Evolutionary conservation across 1,139 yeast species (phyloP), one percentile per base, ranked within the genome.

Genomic region (Candida tetrigidarum): DNA sequence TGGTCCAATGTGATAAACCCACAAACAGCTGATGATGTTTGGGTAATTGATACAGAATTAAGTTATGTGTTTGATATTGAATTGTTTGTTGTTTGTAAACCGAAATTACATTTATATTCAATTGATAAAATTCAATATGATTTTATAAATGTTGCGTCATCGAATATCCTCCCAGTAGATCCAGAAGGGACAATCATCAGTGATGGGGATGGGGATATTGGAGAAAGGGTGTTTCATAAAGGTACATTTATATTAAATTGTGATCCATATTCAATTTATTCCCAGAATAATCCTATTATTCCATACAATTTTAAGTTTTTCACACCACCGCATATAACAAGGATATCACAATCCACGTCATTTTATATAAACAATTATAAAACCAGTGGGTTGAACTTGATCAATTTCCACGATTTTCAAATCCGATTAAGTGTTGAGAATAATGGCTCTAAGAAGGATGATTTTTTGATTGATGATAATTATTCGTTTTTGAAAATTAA

Each of bases 231-330:
- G 36, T 45, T 37, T 16, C 22, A 41, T 36, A 32, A 41, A 14
- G 51, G 53, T 9, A 55, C 56, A 16, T 55, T 61, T 30, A 48
- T 61, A 5, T 47, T 63, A 37, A 60, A 62, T 42, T 74, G 79
- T 50, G 73, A 69, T 48, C 55, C 67, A 5, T 48, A 65, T 11
- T 51, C 48, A 40, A 52, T 67, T 16, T 67, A 68, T 52, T 56
- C 57, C 28, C 44, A 49, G 12, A 65, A 67, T 41, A 74, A 74
- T 51, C 37, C 49, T 49, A 46, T 64, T 33, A 50, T 74, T 8
- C 79, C 80, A 0, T 72, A 60, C 50, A 63, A 66, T 43, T 56
- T 71, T 28, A 58, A 71, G 38, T 62, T 57, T 47, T 72, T 74
- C 71, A 61, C 65, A 7, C 69, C 76, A 1, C 78, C 80, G 0